Base-by-base conservation (phyloP, 345 rosid species). In the Microcos paniculata region DNA sequence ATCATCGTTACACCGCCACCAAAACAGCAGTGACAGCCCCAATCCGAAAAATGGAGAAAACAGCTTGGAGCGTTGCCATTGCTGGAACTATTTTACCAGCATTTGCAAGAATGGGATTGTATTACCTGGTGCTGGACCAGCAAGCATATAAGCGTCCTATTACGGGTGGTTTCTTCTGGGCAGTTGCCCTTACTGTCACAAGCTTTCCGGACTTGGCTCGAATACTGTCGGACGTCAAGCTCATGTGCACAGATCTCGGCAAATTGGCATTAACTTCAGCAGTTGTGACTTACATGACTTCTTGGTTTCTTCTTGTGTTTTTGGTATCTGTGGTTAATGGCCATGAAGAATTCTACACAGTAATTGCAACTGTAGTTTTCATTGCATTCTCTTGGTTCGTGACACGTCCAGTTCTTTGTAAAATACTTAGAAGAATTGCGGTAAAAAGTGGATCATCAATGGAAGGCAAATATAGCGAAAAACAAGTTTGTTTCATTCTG, bases 161-260 rank as follows among this genome's bases (percentile, higher is more conserved):
- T 3, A 11, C 6, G 8, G 80, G 56, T 23, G 68, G 45, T 1
- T 77, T 82, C 24, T 79, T 76, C 31, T 87, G 89, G 80, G 88
- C 83, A 5, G 66, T 84, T 28, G 62, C 84, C 38, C 86, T 86
- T 15, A 73, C 86, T 0, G 78, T 83, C 52, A 87, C 90, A 2
- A 87, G 88, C 82, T 83, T 86, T n/a, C 82, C 91, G 0, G 86
- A 80, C 26, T 65, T 84, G 18, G 84, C 86, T 23, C 76, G 80
- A 13, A 74, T 80, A 45, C 84, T 87, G 23, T 77, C 88, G 0
- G 80, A 83, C 61, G 73, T 83, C 64, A 89, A 86, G 81, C 85
- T 87, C 13, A 80, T 88, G 10, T 80, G 80, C 70, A 79, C 88
- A 2, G 89, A 88, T 4, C 74, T 85, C 0, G 91, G 89, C 12